Percentiles rank a stretch among this genome's conserved stretches.
phyloP scores from a whole-genome alignment of 2,329 filamentous ascomycete species.

The Aspergillus sp. region DNA sequence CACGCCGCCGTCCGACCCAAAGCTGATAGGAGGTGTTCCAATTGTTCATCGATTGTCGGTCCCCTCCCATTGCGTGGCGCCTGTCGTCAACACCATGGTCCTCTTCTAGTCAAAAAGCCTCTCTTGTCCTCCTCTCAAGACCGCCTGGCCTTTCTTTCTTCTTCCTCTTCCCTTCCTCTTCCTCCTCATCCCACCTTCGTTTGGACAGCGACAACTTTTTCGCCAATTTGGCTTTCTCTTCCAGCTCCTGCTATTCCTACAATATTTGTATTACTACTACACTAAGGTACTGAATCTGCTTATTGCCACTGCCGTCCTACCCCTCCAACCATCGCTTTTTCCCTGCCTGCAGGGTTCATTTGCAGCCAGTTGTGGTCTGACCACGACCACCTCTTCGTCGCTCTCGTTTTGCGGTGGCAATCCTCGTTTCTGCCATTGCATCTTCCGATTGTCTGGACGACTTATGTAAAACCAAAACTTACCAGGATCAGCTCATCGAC shows the following conservation, averaged over 20 bases:
- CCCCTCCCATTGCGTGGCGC: constrained; percentile 28
- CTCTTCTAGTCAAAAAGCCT: constrained; percentile 17
- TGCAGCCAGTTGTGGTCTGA: not conserved
- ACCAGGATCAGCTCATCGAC: not conserved
- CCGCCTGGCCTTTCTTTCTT: constrained; percentile 1
- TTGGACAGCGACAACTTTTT: not conserved
- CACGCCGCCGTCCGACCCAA: constrained; percentile 11
- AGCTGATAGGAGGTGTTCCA: constrained; percentile 20
- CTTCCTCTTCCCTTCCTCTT: constrained; percentile 5
- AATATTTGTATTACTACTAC: not conserved
- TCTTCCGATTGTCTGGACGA: not conserved
- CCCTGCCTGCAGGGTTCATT: not conserved
- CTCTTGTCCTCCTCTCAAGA: constrained; percentile 12
- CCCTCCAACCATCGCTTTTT: not conserved
- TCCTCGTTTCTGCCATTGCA: not conserved
- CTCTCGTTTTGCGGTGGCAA: not conserved
- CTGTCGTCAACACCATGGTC: constrained; percentile 22
- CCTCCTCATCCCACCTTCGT: constrained; percentile 3
- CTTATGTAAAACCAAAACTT: not conserved
- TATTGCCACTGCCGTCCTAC: not conserved
- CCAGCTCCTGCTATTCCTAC: not conserved
- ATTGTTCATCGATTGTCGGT: constrained; percentile 6
- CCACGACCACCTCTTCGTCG: not conserved
- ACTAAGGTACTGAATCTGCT: not conserved
- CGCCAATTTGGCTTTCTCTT: not conserved